Evolutionary conservation across 495 filamentous ascomycete genomes (phyloP), one percentile per base, ranked within the genome.

Genomic region (Daldinia grandis): DNA sequence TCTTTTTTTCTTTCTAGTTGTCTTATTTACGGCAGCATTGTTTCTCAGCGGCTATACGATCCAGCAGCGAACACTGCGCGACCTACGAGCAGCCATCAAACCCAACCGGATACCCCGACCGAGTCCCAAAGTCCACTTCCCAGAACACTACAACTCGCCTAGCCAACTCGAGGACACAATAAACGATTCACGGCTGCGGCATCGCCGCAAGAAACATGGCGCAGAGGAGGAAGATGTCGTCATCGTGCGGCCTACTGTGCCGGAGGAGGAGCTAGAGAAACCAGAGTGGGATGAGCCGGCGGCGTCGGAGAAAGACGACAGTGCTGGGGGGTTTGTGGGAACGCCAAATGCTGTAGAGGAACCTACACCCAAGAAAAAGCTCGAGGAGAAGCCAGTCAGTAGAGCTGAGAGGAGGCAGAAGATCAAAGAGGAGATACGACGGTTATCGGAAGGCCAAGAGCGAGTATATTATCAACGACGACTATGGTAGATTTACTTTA

Each of bases 61-160:
- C 76, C 88, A 84, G 64, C 87, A 87, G 64, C 81, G 84, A 50
- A 87, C 85, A 0, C 74, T 87, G 2, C 77, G 80, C 17, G 82
- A 85, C 49, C 68, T 87, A 5, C 80, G 84, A 35, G 72, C 72
- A 5, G 82, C 84, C 30, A 87, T 87, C 54, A 73, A 72, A 62
- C 81, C 79, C 37, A 71, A 75, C 10, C 42, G 61, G 37, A 40
- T 64, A 35, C 77, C 78, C 10, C 73, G 72, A 6, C 78, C 80
- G 17, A 76, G 77, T n/a, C 83, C 83, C 30, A 78, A 81, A 58
- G 72, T 82, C 25, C 83, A 81, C 61, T 64, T 83, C 0, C 83
- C 81, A 1, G 81, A 82, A 27, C 33, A 58, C 55, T 71, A 50
- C 67, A 61, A 67, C 64, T 59, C 67, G 31, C 30, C 67, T 3